Evolutionary conservation across 2,329 filamentous ascomycete genomes (phyloP), one percentile per base, ranked within the genome.

Genomic region (Xylaria sp.): DNA sequence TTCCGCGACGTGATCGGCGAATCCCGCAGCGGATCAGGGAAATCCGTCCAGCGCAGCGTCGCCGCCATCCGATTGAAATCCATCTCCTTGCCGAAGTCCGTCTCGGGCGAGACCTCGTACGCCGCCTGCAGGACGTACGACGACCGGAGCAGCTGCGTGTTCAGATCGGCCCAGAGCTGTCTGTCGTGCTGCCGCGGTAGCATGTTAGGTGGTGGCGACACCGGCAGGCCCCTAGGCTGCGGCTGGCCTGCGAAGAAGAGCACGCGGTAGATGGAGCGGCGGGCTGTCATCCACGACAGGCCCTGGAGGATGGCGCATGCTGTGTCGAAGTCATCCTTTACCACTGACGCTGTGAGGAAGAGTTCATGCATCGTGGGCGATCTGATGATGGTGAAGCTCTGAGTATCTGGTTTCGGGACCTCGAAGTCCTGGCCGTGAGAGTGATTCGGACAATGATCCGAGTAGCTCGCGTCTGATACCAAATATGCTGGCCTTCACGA

Each of bases 111-210:
- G 1, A 86, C 72, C 56, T 85, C 79, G 66, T 84, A 85, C 9
- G 79, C 76, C n/a, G 77, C 67, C 62, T 84, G 80, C 4, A 87
- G 63, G 23, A 84, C 68, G 66, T 83, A 87, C 2, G 83, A 83
- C 64, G 85, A 83, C 34, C 82, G 78, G 16, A 71, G 70, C 10
- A 87, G 74, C 60, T 81, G 81, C 59, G 80, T 79, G 62, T 82
- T 77, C 3, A 87, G 74, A 37, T 81, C 79, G 54, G 75, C 77
- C 83, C 83, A 87, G 48, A 67, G 64, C n/a, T 60, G 61, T 47
- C 46, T 39, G 30, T 63, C 54, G 13, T 51, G 35, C n/a, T 37
- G 48, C 11, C 57, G 61, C 42, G 53, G 57, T 35, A 62, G 57
- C 8, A 62, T 63, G 16, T 39, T 63, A 8, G 52, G 67, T 16